Evolutionary conservation across 1,139 yeast species (phyloP).

Genomic region (Candida pseudoviswanathii): DNA sequence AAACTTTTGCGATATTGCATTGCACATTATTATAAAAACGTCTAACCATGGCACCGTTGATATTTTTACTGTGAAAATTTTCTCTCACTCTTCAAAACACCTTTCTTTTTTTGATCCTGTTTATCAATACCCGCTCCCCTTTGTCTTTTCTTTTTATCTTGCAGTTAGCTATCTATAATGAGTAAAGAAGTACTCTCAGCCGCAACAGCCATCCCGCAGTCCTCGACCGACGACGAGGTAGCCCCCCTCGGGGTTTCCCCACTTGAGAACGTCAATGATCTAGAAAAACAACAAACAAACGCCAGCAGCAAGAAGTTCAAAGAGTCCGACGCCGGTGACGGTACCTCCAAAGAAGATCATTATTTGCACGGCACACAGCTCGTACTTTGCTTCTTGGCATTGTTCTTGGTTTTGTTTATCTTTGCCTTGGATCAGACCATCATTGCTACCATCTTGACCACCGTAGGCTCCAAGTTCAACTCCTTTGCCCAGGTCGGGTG

Average conservation of each 20-base stretch:
- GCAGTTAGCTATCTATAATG: neutral
- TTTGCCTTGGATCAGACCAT: slow-evolving; percentile 47
- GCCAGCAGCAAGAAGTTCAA: slow-evolving; percentile 17
- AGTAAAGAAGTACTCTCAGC: neutral
- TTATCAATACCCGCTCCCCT: too few relatives aligned
- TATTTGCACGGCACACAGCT: slow-evolving; percentile 34
- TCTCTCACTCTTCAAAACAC: too few relatives aligned
- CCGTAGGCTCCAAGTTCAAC: slow-evolving; percentile 40
- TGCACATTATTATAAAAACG: too few relatives aligned
- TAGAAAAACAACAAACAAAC: slow-evolving; percentile 8
- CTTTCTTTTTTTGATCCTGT: neutral
- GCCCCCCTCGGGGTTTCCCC: neutral
- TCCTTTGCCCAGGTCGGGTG: slow-evolving; percentile 59
- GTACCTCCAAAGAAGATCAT: slow-evolving; percentile 42
- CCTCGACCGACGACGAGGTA: neutral
- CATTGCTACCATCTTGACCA: slow-evolving; percentile 38
- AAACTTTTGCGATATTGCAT: too few relatives aligned
- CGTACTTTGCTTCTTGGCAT: slow-evolving; percentile 27
- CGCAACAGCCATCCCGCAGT: neutral
- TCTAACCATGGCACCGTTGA: too few relatives aligned
- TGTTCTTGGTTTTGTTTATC: slow-evolving; percentile 35
- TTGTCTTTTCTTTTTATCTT: too few relatives aligned
- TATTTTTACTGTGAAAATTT: too few relatives aligned
- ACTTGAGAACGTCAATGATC: neutral
- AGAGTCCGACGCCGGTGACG: slow-evolving; percentile 47